phyloP scores from a whole-genome alignment of 768 basidiomycete genomes.

The Lentinula sp. region DNA sequence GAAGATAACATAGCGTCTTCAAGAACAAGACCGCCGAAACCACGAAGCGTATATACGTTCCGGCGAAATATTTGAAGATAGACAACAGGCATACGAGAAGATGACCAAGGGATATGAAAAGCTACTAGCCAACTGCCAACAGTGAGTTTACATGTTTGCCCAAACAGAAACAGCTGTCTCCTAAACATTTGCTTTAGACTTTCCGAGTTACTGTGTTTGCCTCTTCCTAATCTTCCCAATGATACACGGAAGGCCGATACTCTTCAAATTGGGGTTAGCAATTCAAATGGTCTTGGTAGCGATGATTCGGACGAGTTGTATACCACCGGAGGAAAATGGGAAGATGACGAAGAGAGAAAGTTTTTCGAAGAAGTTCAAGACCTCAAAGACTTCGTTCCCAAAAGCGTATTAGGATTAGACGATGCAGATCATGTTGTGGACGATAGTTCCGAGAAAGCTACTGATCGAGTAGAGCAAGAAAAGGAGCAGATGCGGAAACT shows the following conservation, averaged over 20 bases:
- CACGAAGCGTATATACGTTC: constrained; percentile 99
- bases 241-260: constrained; percentile 77
- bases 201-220: constrained; percentile 83
- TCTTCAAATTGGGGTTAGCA: constrained; percentile 62
- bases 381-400: constrained; percentile 87
- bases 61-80: constrained; percentile 98
- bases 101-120: constrained; percentile 97
- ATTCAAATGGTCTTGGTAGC: constrained; percentile 26
- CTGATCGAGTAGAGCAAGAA: constrained; percentile 52
- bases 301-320: constrained; percentile 56
- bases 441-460: constrained; percentile 35
- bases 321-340: constrained; percentile 82
- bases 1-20: constrained; percentile 58
- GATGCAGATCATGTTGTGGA: constrained; percentile 30
- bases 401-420: constrained; percentile 76
- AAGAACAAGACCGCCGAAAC: constrained; percentile 95
- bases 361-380: constrained; percentile 95
- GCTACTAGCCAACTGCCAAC: constrained; percentile 80
- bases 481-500: constrained; percentile 71
- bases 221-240: constrained; percentile 80
- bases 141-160: constrained; percentile 39
- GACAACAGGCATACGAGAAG: constrained; percentile 98
- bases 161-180: constrained; percentile 7
- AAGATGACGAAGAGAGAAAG: constrained; percentile 91
- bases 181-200: constrained; percentile 39